phyloP scores from a whole-genome alignment of 495 filamentous ascomycete genomes.

The Hypoxylon rickii region DNA sequence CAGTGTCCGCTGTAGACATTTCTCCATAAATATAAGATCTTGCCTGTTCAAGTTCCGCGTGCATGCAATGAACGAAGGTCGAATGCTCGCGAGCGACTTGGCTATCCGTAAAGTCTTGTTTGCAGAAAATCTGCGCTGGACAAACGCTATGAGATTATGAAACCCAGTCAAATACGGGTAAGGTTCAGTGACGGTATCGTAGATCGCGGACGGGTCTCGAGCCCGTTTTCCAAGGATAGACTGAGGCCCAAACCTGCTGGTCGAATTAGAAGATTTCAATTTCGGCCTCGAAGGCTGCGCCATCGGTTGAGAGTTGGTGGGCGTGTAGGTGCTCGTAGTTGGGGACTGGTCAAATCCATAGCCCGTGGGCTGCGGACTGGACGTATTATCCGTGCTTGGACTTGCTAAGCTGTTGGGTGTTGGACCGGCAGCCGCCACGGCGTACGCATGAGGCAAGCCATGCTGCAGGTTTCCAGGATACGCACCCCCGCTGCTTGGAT shows the following conservation, averaged over 20 bases:
- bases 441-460: constrained; percentile 56
- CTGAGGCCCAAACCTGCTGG: constrained; percentile 50
- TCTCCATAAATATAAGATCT: constrained; percentile 96
- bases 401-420: constrained; percentile 50
- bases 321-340: constrained; percentile 47
- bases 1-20: constrained; percentile 90
- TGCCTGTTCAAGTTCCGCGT: constrained; percentile 79
- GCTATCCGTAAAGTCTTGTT: constrained; percentile 77
- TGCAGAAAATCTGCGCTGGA: constrained; percentile 74
- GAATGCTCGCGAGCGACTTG: constrained; percentile 83
- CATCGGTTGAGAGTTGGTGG: constrained; percentile 33
- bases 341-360: constrained; percentile 52
- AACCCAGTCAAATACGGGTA: constrained; percentile 90
- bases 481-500: constrained; percentile 42
- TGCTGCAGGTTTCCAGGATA: constrained; percentile 56
- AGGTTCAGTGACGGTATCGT: constrained; percentile 83
- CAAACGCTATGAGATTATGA: constrained; percentile 81
- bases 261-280: constrained; percentile 46
- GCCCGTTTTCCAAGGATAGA: constrained; percentile 57
- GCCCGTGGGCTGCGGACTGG: constrained; percentile 50
- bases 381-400: constrained; percentile 55
- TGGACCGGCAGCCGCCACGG: constrained; percentile 52
- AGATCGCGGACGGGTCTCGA: constrained; percentile 80
- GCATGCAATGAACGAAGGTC: constrained; percentile 89
- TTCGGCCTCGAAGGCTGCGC: constrained; percentile 40